Evolutionary conservation across 129 eudicot species (phyloP), one percentile per base, ranked within the genome.

Genomic region (Flaveria trinervia): DNA sequence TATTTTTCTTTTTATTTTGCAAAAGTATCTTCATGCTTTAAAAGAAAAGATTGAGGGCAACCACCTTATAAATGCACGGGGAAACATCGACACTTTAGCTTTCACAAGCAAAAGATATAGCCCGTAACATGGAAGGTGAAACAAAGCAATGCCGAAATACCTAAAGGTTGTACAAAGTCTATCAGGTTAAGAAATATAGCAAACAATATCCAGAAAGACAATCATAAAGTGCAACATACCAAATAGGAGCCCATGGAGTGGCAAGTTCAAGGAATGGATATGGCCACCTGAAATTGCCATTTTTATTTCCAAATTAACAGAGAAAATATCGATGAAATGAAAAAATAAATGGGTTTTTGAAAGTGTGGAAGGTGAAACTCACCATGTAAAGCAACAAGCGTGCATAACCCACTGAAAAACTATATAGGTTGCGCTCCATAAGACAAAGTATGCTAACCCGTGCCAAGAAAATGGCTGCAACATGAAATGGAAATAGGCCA

Each of bases 241-340:
- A 90, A 57, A 87, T 33, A 48, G 98, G 98, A 6, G 96, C 96
- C 89, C 81, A 83, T 3, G 96, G 92, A 74, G 90, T 90, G 50
- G 82, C 71, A 28, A 92, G 92, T 70, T 92, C 96, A 23, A 90
- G 88, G 79, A 92, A 92, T 62, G 98, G 98, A 83, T 88, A 92
- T 30, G 98, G 98, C 98, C 96, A 92, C 95, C 98, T 88, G 85
- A 79, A 79, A 74, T 44, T 4, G 20, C 71, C 20, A 7, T 45
- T 46, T 61, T 62, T 64, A 48, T 25, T 16, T 9, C 54, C 43
- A 46, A 76, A 65, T 33, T 43, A 16, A 50, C 52, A 15, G 33
- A 28, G 65, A 76, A 33, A 33, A 39, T 12, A 17, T 4, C 17
- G n/a, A 76, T 65, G 20, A 65, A 65, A 18, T 3, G 25, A 41